Evolutionary conservation across 805 yeast species (phyloP).

Genomic region (Maudiozyma bulderi): DNA sequence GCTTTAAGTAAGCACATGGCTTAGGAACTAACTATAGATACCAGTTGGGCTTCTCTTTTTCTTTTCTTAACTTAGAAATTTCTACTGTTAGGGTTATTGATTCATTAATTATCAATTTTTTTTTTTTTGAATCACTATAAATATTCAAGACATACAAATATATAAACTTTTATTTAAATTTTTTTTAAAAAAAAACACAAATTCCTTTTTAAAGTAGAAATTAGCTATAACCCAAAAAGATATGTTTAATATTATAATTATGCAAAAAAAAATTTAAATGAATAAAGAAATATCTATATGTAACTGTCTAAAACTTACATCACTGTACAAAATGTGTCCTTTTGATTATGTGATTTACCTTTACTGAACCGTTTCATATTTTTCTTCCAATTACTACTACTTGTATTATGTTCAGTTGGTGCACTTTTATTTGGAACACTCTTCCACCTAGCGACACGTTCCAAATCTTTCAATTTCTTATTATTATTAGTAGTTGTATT

Average conservation of each 20-base stretch:
- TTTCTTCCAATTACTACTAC: conserved; percentile 15
- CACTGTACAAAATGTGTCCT: conserved; percentile 9
- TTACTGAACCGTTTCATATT: conserved; percentile 17
- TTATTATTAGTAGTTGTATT: conserved; percentile 3
- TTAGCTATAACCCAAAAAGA: too few relatives aligned
- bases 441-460: conserved; percentile 23
- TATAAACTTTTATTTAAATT: too few relatives aligned
- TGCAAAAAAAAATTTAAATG: too few relatives aligned
- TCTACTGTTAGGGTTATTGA: neutral
- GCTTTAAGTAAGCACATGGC: conserved; percentile 22
- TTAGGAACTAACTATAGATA: neutral
- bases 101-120: neutral
- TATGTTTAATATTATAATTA: too few relatives aligned
- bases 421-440: conserved; percentile 20
- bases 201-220: too few relatives aligned
- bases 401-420: conserved; percentile 6
- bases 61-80: neutral
- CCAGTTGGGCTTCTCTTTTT: neutral
- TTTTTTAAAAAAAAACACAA: too few relatives aligned
- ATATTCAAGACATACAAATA: too few relatives aligned
- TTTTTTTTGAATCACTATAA: neutral
- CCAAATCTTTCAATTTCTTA: conserved; percentile 2
- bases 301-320: conserved; percentile 4
- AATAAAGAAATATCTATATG: neutral
- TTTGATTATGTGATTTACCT: conserved; percentile 6